phyloP scores from a whole-genome alignment of 495 filamentous ascomycete species.

The Aspergillus nidulans region DNA sequence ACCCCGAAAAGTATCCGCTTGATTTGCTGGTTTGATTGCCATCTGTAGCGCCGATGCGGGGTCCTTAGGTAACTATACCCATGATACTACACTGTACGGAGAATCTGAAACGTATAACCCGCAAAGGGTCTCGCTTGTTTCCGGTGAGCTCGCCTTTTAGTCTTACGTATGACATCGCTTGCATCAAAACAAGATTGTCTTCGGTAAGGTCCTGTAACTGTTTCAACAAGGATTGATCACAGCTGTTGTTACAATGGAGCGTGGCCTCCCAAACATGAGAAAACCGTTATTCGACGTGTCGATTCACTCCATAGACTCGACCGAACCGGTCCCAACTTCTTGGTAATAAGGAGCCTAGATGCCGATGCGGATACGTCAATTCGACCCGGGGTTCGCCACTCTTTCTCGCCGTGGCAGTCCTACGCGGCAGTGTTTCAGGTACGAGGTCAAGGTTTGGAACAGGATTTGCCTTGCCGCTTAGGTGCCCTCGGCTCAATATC shows the following conservation, averaged over 20 bases:
- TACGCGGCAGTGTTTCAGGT: neutral
- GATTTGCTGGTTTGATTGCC: too few relatives aligned
- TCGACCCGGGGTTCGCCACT: neutral
- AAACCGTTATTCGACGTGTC: too few relatives aligned
- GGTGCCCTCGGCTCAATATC: neutral
- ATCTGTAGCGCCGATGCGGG: too few relatives aligned
- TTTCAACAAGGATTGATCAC: too few relatives aligned
- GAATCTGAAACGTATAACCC: neutral
- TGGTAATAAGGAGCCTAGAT: neutral
- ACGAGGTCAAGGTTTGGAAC: neutral
- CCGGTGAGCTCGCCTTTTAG: neutral
- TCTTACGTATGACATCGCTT: neutral
- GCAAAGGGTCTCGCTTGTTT: neutral
- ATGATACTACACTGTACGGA: too few relatives aligned
- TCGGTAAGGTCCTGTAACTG: too few relatives aligned
- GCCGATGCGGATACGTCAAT: neutral
- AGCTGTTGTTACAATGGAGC: too few relatives aligned
- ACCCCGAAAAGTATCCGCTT: too few relatives aligned
- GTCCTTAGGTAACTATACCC: too few relatives aligned
- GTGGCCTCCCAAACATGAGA: too few relatives aligned
- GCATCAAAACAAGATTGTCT: too few relatives aligned
- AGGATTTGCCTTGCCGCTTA: constrained; percentile 3
- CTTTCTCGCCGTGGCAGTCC: too few relatives aligned
- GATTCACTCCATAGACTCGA: neutral
- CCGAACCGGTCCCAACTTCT: neutral